Conservation (phyloP, 2,329 filamentous ascomycete species). For the Penicillium sp. region DNA sequence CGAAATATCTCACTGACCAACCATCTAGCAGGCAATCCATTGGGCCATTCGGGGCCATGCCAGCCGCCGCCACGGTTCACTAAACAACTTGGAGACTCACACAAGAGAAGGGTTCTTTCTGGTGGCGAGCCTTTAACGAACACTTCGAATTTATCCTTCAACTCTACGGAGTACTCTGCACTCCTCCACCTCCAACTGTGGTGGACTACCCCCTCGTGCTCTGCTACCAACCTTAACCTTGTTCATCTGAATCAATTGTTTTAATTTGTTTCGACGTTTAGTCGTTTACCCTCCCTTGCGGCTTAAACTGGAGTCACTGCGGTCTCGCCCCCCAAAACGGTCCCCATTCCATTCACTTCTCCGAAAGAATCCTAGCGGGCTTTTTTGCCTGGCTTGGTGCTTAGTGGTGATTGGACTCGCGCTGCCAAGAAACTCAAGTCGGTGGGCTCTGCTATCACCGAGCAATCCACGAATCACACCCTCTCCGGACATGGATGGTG, state of each 20-base stretch:
- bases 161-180: neutral
- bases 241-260: neutral
- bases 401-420: neutral
- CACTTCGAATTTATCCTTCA: neutral
- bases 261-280: neutral
- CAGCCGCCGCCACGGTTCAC: neutral
- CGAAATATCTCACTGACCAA: neutral
- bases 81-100: neutral
- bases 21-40: neutral
- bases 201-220: neutral
- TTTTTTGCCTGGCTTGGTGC: neutral
- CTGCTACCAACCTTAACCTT: neutral
- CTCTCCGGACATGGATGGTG: neutral
- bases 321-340: neutral
- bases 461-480: conserved; percentile 1
- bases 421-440: neutral
- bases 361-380: neutral
- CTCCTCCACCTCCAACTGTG: neutral
- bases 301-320: neutral
- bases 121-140: neutral
- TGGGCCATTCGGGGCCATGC: neutral
- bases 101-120: neutral
- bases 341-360: neutral
- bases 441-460: neutral
- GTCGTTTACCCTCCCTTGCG: neutral